phyloP scores from a whole-genome alignment of 768 basidiomycete genomes.

The Agrocybe pediades region DNA sequence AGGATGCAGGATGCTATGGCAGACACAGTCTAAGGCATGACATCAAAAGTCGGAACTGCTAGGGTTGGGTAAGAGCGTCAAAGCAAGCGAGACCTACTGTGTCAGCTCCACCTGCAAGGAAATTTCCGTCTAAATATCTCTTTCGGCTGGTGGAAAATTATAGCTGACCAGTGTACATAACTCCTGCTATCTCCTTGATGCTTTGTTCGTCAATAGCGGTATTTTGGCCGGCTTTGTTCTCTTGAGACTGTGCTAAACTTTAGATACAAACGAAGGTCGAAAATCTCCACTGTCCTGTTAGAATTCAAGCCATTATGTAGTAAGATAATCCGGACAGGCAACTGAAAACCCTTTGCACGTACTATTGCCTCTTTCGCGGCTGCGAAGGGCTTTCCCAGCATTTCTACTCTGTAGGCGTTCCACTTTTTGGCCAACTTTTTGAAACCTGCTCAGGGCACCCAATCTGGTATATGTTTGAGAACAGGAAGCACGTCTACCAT shows the following conservation, averaged over 20 bases:
- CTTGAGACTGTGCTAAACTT: constrained; percentile 23
- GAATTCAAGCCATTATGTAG: constrained; percentile 1
- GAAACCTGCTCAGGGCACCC: constrained; percentile 69
- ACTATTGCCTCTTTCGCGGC: constrained; percentile 27
- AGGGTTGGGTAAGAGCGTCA: no score
- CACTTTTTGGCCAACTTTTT: constrained; percentile 48
- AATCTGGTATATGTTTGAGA: constrained; percentile 49
- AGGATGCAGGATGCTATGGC: constrained; percentile 32
- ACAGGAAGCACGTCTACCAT: constrained; percentile 44
- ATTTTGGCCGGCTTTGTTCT: constrained; percentile 21
- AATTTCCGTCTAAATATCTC: constrained; percentile 12
- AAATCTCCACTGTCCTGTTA: constrained; percentile 13
- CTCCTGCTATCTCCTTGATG: constrained; percentile 38
- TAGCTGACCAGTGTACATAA: constrained; percentile 32
- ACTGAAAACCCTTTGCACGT: constrained; percentile 7
- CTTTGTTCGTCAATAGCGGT: constrained; percentile 15
- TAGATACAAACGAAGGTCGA: constrained; percentile 20
- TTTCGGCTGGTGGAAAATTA: background rate
- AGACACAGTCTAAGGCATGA: constrained; percentile 25
- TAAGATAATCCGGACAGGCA: background rate
- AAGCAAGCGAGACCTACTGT: constrained; percentile 12
- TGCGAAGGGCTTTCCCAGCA: constrained; percentile 39
- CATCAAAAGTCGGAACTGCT: background rate
- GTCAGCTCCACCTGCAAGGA: constrained; percentile 20
- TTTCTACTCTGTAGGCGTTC: constrained; percentile 33